Conservation (phyloP, 352 stramenopile genomes). For the Phytophthora capsici region DNA sequence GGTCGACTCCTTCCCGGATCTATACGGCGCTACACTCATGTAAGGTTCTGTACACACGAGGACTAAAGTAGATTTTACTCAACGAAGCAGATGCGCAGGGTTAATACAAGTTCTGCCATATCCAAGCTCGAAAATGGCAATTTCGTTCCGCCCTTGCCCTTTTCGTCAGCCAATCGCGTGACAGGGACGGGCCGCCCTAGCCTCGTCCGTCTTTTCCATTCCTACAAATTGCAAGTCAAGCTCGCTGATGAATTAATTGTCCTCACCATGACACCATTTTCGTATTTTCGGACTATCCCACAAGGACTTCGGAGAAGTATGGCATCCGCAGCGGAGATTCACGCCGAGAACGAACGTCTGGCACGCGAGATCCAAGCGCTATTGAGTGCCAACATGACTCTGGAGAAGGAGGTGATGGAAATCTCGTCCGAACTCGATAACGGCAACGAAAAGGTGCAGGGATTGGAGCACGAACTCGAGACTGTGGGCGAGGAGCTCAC, state of each 20-base stretch:
- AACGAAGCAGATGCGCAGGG: too few relatives aligned
- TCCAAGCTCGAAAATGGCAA: not conserved
- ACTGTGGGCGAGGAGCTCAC: slow-evolving; percentile 46
- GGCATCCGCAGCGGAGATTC: slow-evolving; percentile 44
- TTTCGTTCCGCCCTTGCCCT: slow-evolving; percentile 7
- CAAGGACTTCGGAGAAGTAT: slow-evolving; percentile 12
- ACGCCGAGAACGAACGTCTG: slow-evolving; percentile 66
- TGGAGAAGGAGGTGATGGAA: slow-evolving; percentile 66
- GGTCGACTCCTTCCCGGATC: too few relatives aligned
- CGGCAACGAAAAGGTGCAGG: slow-evolving; percentile 48
- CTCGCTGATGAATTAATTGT: slow-evolving; percentile 3
- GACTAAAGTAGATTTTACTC: too few relatives aligned
- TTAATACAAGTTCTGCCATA: too few relatives aligned
- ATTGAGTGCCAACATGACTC: slow-evolving; percentile 63
- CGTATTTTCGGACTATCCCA: slow-evolving; percentile 18
- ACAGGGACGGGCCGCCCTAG: slow-evolving; percentile 5
- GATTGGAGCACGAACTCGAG: slow-evolving; percentile 57
- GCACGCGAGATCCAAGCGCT: slow-evolving; percentile 64
- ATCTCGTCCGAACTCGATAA: slow-evolving; percentile 58
- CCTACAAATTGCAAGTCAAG: slow-evolving; percentile 15
- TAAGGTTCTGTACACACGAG: too few relatives aligned
- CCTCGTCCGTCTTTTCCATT: slow-evolving; percentile 4
- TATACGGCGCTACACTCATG: too few relatives aligned
- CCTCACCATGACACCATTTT: slow-evolving; percentile 5
- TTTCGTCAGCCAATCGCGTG: slow-evolving; percentile 8